Base-by-base conservation (phyloP, 176 grass and related monocot genomes). In the Oropetium thomaeum region DNA sequence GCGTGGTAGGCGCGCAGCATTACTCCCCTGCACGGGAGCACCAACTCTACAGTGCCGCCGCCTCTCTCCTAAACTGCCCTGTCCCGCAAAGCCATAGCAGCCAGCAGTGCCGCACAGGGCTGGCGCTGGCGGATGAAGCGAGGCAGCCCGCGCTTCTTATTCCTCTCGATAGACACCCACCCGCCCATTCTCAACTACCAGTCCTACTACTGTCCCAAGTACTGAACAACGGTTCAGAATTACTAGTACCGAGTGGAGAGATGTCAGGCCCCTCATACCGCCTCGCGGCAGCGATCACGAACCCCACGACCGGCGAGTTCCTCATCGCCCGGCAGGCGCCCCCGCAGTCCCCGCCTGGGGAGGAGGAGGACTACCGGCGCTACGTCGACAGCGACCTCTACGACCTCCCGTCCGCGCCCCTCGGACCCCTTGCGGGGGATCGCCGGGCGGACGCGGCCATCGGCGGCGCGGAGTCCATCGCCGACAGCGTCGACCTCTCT, bases 371-470 rank as follows among this genome's bases (percentile, higher is more conserved):
- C 26, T 99, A 92, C 89, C 8, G 58, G 22, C 71, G 48, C 9
- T 86, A 76, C 58, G 78, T 87, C 55, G 96, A 99, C 75, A 92
- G 91, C 74, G 89, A 92, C 23, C 89, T 99, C 76, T 99, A 84
- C 81, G 91, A 95, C 96, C 86, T 99, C 62, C 96, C 96, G 43
- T 92, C 79, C 29, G 82, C 79, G 15, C 68, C 84, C 1, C 84
- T 99, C 26, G 52, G 59, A 22, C 86, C 32, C 8, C 79, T 90
- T 11, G 45, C 25, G 19, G 81, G 61, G 7, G 80, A 81, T 8
- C 22, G 7, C 29, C 74, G 47, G 32, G 87, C 84, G 2, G 76
- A 88, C 32, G 59, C 79, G 20, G 20, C 52, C 76, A 17, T 98
- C 45, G 58, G 32, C 25, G 81, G 72, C 23, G 63, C 67, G 44